A percentile compares a stretch with the other conserved stretches of the same genome.
phyloP scores from a whole-genome alignment of 2,329 filamentous ascomycete genomes.

The Talaromyces rugulosus region DNA sequence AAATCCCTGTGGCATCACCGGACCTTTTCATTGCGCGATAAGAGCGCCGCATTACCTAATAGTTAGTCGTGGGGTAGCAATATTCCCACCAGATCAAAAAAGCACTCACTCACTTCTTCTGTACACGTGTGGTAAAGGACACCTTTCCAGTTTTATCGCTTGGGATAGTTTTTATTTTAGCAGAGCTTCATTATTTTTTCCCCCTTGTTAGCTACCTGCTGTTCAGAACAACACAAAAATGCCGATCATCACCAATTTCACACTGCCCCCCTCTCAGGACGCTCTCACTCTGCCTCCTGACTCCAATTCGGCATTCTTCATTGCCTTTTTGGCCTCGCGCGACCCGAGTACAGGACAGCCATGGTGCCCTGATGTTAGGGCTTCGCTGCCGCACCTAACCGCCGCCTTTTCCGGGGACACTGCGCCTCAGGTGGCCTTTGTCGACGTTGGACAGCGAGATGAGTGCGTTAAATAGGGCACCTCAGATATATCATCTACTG shows the following conservation, averaged over 20 bases:
- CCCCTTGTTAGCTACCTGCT: not conserved
- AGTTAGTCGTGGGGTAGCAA: not conserved
- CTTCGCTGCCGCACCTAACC: constrained; percentile 30
- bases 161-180: not conserved
- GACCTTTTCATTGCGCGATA: too few relatives aligned
- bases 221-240: constrained; percentile 12
- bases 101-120: not conserved
- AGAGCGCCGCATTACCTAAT: too few relatives aligned
- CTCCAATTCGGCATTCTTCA: constrained; percentile 23
- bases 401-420: constrained; percentile 24
- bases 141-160: not conserved
- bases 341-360: constrained; percentile 32
- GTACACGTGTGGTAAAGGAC: not conserved
- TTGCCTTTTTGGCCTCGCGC: constrained; percentile 35
- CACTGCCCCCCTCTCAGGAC: constrained; percentile 16
- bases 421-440: constrained; percentile 23
- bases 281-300: constrained; percentile 24
- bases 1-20: too few relatives aligned
- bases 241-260: constrained; percentile 25
- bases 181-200: not conserved
- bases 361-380: constrained; percentile 40
- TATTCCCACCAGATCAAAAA: not conserved
- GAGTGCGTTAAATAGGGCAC: constrained; percentile 24
- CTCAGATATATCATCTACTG: not conserved
- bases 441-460: constrained; percentile 32